Evolutionary conservation across 1,284 basidiomycete species (phyloP), one percentile per base, ranked within the genome.

Genomic region (Somion occarium): DNA sequence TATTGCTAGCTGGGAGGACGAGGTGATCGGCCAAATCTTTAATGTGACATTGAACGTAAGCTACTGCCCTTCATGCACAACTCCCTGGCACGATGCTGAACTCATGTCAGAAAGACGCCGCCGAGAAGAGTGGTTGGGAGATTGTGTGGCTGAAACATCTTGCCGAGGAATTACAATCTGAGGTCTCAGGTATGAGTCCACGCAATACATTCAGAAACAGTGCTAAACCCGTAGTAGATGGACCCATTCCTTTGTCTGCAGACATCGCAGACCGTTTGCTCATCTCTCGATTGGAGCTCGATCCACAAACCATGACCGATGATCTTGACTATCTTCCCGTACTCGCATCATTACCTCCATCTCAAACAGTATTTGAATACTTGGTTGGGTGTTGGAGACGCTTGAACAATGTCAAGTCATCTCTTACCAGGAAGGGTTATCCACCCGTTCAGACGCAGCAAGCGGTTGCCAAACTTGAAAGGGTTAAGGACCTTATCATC

Each of bases 321-420:
- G 93, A 97, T 63, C 69, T 88, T 3, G 91, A 95, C 45, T 87
- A 82, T 60, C 70, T 90, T 15, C 78, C 85, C 0, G 83, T 94
- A 3, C 70, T 96, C 5, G 87, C 88, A 1, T 88, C 88, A 22
- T 70, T 97, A 22, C 91, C 92, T 2, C 62, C 82, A 12, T 71
- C 85, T 47, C 83, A 94, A 68, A 95, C 94, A 0, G 79, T 85
- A 0, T 95, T 95, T 58, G 93, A 98, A 63, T 99, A 95, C 64
- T 78, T 99, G 20, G 78, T 93, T 1, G 87, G 87, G 19, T 89
- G 90, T 61, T 99, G 96, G 96, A 93, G 91, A 67, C 79, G 93
- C 20, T 64, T 89, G 42, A 86, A 91, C 55, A 59, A 68, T 1
- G 75, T 76, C 3, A 81, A 81, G 55, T 70, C 76, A 24, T 73